Base-by-base conservation (phyloP, 1,284 basidiomycete species). In the Leccinum pachyderme region DNA sequence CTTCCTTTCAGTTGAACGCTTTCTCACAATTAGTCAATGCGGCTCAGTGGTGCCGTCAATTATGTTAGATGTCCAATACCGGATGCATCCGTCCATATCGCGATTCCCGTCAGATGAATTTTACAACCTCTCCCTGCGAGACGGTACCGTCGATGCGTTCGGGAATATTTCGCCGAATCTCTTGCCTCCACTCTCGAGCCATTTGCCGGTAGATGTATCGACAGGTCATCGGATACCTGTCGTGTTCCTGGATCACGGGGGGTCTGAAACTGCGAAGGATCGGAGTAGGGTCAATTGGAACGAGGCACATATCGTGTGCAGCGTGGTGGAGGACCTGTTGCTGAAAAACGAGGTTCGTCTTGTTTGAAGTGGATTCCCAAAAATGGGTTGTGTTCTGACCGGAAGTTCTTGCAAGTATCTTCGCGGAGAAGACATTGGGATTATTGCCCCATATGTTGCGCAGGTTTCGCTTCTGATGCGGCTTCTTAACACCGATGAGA, bases 81-180 rank as follows among this genome's bases (percentile, higher is more conserved):
- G 95, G 44, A 97, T 98, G 95, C 93, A 96, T 66, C 95, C 95
- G 4, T 75, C 76, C 37, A 93, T 98, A 60, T 91, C 93, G 3
- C 78, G 79, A 22, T 98, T 97, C 73, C 91, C 95, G 8, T 89
- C 89, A 47, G 69, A 75, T 46, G 86, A 91, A 54, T 98, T 97
- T 70, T 98, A 98, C 75, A 76, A 84, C 52, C 75, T 77, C 37
- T 75, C 78, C 4, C 69, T 96, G 52, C 77, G 77, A 48, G 86
- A 95, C 68, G 93, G 92, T 8, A 89, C 89, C 0, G 79, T 87
- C 12, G 81, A 83, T 63, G 66, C 64, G 3, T 64, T 63, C 15
- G 90, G 90, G 5, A 77, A 78, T 45, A 77, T 87, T 24, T 63
- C 75, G 0, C 69, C 81, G 0, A 72, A 72, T 13, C 74, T 92